Conservation (phyloP, 768 basidiomycete species). For the Boletus rubescentipes region DNA sequence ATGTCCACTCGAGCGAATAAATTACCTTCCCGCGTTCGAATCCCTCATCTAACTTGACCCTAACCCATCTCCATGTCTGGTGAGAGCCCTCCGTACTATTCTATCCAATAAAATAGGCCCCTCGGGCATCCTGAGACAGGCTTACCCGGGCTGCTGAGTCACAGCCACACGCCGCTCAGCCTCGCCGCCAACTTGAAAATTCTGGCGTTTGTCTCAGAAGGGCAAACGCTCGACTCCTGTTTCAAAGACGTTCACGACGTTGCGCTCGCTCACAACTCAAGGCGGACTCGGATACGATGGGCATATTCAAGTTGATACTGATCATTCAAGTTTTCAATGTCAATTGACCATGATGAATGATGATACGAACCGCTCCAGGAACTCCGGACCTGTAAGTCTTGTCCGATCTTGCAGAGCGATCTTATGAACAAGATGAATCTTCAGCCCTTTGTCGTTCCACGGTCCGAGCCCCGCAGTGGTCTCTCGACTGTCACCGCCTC, state of each 20-base stretch:
- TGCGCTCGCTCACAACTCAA: not conserved
- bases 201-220: constrained; percentile 14
- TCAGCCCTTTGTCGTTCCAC: constrained; percentile 1
- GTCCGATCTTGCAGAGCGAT: not conserved
- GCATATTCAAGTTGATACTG: no score
- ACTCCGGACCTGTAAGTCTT: constrained; percentile 8
- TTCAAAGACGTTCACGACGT: constrained; percentile 15
- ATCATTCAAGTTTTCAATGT: no score
- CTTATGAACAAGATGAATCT: not conserved
- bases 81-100: constrained; percentile 17
- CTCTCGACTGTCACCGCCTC: constrained; percentile 6
- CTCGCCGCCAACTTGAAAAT: constrained; percentile 6
- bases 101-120: not conserved
- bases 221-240: constrained; percentile 7
- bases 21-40: not conserved
- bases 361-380: not conserved
- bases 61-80: constrained; percentile 2
- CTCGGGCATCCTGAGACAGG: not conserved
- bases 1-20: not conserved
- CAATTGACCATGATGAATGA: not conserved
- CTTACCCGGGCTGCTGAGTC: no score
- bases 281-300: not conserved
- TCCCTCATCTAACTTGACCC: not conserved
- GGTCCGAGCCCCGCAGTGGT: not conserved
- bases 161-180: no score